phyloP scores from a whole-genome alignment of 2,329 filamentous ascomycete species.

The Fusarium compactum region DNA sequence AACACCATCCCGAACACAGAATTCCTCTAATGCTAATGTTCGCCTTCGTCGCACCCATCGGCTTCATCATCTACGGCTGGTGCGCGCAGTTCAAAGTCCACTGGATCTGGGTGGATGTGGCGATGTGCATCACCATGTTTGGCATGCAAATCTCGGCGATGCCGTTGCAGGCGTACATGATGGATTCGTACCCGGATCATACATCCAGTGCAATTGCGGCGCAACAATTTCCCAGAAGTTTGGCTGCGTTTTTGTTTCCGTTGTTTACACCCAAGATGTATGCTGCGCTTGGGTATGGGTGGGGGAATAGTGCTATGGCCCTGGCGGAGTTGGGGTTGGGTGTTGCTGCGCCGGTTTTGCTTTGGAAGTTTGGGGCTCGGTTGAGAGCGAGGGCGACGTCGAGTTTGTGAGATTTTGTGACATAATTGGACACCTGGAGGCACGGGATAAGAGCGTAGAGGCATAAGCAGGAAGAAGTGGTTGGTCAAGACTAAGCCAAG shows the following conservation, averaged over 20 bases:
- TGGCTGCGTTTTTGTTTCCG: constrained; percentile 63
- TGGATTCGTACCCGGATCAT: constrained; percentile 61
- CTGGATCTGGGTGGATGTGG: constrained; percentile 56
- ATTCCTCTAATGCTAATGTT: constrained; percentile 51
- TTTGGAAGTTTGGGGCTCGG: constrained; percentile 57
- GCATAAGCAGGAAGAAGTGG: neutral
- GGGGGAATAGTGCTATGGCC: constrained; percentile 55
- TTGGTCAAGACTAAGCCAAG: neutral
- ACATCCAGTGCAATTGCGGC: constrained; percentile 62
- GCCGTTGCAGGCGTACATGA: constrained; percentile 54
- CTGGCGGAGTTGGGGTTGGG: constrained; percentile 53
- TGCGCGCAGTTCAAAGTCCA: constrained; percentile 51
- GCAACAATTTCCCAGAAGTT: constrained; percentile 58
- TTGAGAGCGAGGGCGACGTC: constrained; percentile 41
- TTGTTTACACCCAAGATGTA: constrained; percentile 61
- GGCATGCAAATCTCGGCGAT: constrained; percentile 51
- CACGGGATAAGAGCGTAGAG: accelerated
- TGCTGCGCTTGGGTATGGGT: constrained; percentile 53
- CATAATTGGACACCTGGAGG: accelerated
- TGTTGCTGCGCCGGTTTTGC: constrained; percentile 53
- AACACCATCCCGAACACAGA: constrained; percentile 42
- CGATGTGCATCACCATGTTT: constrained; percentile 50
- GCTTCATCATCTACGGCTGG: constrained; percentile 60
- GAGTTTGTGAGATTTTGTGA: neutral
- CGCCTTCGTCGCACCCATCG: constrained; percentile 56